phyloP scores from a whole-genome alignment of 306 rosid genomes.

The Erythrophleum fordii region DNA sequence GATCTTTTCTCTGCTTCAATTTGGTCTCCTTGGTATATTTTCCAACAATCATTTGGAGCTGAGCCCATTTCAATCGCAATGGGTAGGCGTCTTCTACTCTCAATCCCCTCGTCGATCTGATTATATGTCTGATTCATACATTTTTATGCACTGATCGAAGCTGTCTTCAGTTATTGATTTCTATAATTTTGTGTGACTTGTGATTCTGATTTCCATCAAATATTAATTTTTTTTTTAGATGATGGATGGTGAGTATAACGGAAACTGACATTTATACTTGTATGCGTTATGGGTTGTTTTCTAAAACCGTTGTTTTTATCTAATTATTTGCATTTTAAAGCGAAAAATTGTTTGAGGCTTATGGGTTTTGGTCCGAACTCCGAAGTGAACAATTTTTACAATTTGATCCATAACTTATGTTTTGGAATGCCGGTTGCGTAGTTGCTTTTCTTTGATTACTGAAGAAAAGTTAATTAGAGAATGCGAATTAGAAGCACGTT shows the following conservation, averaged over 20 bases:
- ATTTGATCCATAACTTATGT: slow-evolving; percentile 38
- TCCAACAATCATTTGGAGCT: slow-evolving; percentile 28
- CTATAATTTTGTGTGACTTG: not conserved
- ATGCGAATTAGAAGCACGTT: slow-evolving; percentile 22
- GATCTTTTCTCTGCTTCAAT: not conserved
- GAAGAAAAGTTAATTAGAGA: slow-evolving; percentile 18
- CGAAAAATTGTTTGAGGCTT: slow-evolving; percentile 21
- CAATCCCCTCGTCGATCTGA: slow-evolving; percentile 40
- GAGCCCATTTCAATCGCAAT: slow-evolving; percentile 38
- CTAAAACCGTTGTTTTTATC: not conserved
- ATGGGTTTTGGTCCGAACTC: slow-evolving; percentile 41
- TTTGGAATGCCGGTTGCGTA: slow-evolving; percentile 32
- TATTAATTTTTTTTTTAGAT: not conserved
- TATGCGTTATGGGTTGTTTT: slow-evolving; percentile 31
- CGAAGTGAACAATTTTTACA: slow-evolving; percentile 27
- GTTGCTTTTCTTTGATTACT: slow-evolving; percentile 30
- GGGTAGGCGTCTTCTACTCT: slow-evolving; percentile 49
- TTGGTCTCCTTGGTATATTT: slow-evolving; percentile 44
- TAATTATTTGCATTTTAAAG: slow-evolving; percentile 31
- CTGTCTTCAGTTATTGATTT: slow-evolving; percentile 32
- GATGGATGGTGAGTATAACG: slow-evolving; percentile 10
- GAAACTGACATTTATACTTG: slow-evolving; percentile 11
- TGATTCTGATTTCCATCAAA: slow-evolving; percentile 20
- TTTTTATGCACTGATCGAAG: not conserved
- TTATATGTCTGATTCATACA: slow-evolving; percentile 20